Percentiles rank a stretch among this genome's conserved stretches.
Evolutionary conservation across 1,139 yeast genomes (phyloP).

Genomic region (Hemisphaericaspora xylofermentans): DNA sequence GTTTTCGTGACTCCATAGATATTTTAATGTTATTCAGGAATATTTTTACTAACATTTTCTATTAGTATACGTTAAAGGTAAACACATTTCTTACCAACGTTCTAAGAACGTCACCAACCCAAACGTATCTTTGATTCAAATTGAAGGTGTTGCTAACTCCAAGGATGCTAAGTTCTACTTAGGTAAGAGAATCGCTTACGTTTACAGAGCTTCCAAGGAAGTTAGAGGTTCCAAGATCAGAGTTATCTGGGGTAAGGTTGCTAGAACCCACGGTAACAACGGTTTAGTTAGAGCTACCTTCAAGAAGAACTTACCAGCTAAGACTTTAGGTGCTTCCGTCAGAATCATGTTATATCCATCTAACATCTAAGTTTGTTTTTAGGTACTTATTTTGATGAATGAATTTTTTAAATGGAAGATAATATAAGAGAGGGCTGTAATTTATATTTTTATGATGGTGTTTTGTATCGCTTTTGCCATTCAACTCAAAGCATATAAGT

Average conservation of each 20-base stretch:
- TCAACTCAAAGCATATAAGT: conserved; percentile 5
- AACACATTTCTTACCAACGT: conserved; percentile 99
- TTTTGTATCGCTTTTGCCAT: conserved; percentile 3
- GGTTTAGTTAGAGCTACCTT: conserved; percentile 99
- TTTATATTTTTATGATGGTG: conserved; percentile 6
- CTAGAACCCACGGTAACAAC: conserved; percentile 98
- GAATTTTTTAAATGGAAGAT: not conserved
- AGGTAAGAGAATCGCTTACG: conserved; percentile 99
- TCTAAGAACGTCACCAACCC: conserved; percentile 99
- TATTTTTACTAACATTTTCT: conserved; percentile 41
- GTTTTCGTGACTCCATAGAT: not conserved
- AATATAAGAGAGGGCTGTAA: conserved; percentile 3
- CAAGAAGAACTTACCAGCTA: conserved; percentile 99
- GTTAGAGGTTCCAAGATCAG: conserved; percentile 98
- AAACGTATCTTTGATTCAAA: conserved; percentile 92
- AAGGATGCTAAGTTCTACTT: conserved; percentile 98
- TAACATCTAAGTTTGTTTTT: conserved; percentile 73
- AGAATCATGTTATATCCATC: conserved; percentile 99
- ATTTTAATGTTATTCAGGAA: not conserved
- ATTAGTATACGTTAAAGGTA: conserved; percentile 98
- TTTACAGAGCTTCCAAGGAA: conserved; percentile 98
- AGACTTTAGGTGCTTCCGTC: conserved; percentile 99
- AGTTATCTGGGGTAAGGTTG: conserved; percentile 98
- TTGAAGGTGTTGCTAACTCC: conserved; percentile 90
- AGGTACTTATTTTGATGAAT: not conserved